Conservation (phyloP, 768 basidiomycete species). For the Leccinum truebloodii region DNA sequence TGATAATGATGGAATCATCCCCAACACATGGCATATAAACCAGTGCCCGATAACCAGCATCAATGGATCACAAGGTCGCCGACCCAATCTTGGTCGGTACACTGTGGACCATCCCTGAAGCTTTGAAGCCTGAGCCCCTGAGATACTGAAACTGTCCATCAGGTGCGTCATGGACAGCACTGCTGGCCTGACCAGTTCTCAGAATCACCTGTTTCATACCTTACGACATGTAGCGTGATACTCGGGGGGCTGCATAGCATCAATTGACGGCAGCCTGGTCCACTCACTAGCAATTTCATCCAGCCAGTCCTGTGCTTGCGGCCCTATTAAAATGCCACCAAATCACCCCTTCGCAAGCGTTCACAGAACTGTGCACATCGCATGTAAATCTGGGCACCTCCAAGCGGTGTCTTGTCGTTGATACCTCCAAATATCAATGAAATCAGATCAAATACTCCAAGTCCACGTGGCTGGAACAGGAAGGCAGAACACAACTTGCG, state of each 20-base stretch:
- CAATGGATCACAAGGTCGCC: neutral
- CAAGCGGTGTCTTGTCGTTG: neutral
- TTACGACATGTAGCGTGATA: constrained; percentile 9
- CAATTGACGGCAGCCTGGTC: neutral
- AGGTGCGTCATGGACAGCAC: neutral
- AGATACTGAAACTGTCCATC: neutral
- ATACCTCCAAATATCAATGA: neutral
- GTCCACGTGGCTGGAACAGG: neutral
- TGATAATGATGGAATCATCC: neutral
- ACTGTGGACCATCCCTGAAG: neutral
- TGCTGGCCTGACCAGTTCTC: neutral
- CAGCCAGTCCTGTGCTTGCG: neutral
- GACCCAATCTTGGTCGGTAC: neutral
- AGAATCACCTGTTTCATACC: neutral
- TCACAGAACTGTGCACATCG: neutral
- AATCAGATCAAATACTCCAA: neutral
- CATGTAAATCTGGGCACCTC: no score
- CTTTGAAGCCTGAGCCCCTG: neutral
- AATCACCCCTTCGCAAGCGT: neutral
- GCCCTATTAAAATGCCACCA: neutral
- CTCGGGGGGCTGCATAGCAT: neutral
- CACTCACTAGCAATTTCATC: neutral
- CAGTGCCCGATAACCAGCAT: neutral
- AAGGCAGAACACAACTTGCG: neutral
- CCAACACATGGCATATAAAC: neutral